Evolutionary conservation across 306 rosid species (phyloP), one percentile per base, ranked within the genome.

Genomic region (Benincasa hispida): DNA sequence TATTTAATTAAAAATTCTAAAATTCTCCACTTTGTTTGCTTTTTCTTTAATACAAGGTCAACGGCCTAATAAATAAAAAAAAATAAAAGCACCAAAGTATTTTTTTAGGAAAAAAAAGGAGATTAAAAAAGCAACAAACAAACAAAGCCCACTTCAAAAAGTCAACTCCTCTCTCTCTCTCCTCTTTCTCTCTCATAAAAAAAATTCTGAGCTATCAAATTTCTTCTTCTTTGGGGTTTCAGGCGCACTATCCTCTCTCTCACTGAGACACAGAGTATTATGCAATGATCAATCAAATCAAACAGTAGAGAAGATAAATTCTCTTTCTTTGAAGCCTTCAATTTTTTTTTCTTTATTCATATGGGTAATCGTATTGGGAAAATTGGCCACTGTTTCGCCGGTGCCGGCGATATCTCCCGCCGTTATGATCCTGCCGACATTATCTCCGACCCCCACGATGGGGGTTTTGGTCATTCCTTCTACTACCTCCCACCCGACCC

Each of bases 331-430:
- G 15, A 22, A n/a, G 13, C 21, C 6, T 13, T 47, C 28, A 15
- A 32, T 56, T 27, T 14, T 48, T 14, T 48, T 50, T 21, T 37
- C 25, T 17, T 18, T 67, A 58, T 63, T 51, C 50, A 22, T 57
- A 89, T 91, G 98, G 98, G 98, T n/a, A 93, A 91, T 82, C 13
- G 79, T 21, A 48, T 86, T 77, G 87, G 84, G 0, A 91, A 81
- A 3, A 13, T 81, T n/a, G 81, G 81, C 66, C 78, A 57, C 59
- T 85, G 97, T 47, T 80, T 84, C 72, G 70, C 87, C 66, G 76
- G 81, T n/a, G 79, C 72, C 84, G 97, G 91, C n/a, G 87, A 81
- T 1, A 73, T 82, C 73, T 89, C 91, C 75, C 34, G 84, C 30
- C 81, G 92, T 3, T 80, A 80, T 24, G 83, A 60, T 48, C 24